Evolutionary conservation across 176 grass and related monocot genomes (phyloP), one percentile per base, ranked within the genome.

Genomic region (Triticum turgidum): DNA sequence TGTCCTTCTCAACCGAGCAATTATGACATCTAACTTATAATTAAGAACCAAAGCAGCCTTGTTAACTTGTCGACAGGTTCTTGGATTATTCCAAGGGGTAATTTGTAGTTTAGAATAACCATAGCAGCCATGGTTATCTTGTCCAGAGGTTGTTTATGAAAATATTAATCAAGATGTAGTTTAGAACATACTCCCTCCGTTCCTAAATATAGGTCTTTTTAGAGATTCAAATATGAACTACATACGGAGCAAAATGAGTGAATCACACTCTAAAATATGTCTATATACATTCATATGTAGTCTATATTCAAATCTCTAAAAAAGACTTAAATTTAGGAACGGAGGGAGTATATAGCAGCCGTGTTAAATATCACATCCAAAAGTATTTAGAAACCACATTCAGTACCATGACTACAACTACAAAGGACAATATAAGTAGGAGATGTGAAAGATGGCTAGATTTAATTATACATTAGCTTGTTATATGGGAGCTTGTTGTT

Each of bases 1-100:
- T 69, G 68, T 69, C 66, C 47, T 86, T 10, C 65, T 86, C 56
- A 83, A 35, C 32, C 73, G 20, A 79, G 33, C 84, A 83, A 51
- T 82, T 71, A 34, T 25, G 54, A 49, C 10, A 69, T 70, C 65
- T 63, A 79, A 11, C 13, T 38, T 78, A 69, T 52, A 52, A 15
- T 54, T 77, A 65, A 61, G 56, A 88, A 45, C 10, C 18, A 41
- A 63, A 63, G 56, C 13, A 45, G 39, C 41, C 71, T 47, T 74
- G 41, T 74, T 74, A 25, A 24, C 6, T 66, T 66, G 64, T 66
- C 64, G 6, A 59, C 18, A 21, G 2, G 20, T 9, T 59, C 56
- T 59, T 73, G 38, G 32, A 44, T 0, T 69, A 45, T 45, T 44
- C n/a, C n/a, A n/a, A 7, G 6, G 21, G 7, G 24, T 76, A 32